Evolutionary conservation across 2,329 filamentous ascomycete species (phyloP), one percentile per base, ranked within the genome.

Genomic region (Aureobasidium sp.): DNA sequence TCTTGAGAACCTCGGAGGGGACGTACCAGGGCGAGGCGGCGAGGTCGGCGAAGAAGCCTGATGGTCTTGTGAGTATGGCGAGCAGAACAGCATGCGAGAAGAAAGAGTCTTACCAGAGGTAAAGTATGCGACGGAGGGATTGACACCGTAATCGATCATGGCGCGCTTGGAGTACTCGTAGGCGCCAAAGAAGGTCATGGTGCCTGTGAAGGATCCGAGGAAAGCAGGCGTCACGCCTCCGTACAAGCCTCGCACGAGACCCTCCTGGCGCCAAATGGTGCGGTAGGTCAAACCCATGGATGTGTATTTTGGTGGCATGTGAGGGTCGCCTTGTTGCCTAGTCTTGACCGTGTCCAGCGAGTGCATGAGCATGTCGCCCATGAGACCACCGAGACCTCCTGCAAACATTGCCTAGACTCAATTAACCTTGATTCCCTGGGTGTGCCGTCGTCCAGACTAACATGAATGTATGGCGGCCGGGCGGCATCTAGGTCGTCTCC

Each of bases 321-420:
- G 88, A 48, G 93, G 92, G 71, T 97, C 94, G 70, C 93, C 94
- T 77, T 99, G 94, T 75, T 99, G 95, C 68, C 94, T 85, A 51
- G 94, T 99, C 78, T 99, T 99, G 70, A 99, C 94, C 0, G 94
- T 99, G 75, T 99, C 94, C 71, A 99, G 84, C 49, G 93, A 97
- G 78, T 99, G 94, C 94, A 99, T 99, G 67, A 99, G 80, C 83
- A 99, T 89, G 75, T 99, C 94, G 63, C 95, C 94, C 62, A 89
- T 95, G 17, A 90, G 92, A 59, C 94, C 94, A 71, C 95, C 94
- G 59, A 95, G 80, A 64, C 93, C 94, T 71, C 94, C 94, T 37
- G 94, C 94, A 71, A 99, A 82, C 92, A 97, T 99, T 73, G 89
- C 87, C 91, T 96, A 48, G 7, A 62, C 15, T 48, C 17, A 69